Base-by-base conservation (phyloP, 371 early-diverging fungal genomes). In the Basidiobolus meristosporus region DNA sequence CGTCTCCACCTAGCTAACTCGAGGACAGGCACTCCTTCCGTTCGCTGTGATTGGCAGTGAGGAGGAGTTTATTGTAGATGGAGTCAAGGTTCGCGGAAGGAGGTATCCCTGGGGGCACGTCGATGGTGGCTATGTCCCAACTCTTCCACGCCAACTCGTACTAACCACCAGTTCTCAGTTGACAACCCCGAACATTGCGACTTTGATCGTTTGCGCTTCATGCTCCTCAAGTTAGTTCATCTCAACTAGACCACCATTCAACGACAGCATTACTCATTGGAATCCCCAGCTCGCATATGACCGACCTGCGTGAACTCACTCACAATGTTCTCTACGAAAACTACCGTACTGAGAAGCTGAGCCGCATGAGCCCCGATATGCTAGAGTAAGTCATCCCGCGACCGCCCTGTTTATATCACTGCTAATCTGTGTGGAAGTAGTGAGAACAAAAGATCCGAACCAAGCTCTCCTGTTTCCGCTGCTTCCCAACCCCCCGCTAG, bases 61-160 rank as follows among this genome's bases (percentile, higher is more conserved):
- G 38, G 90, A 93, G 45, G 90, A 86, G 40, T 77, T 90, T 35
- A 62, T 61, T 10, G 65, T 83, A 17, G 37, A 60, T 23, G 53
- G 56, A n/a, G 50, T 51, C 37, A 67, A 63, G 44, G 76, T 95
- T 21, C 77, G 98, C 35, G 98, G 92, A 40, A 75, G 99, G 39
- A 88, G 80, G 51, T 99, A 98, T 56, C 95, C 93, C n/a, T 99
- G 99, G 99, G 99, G 99, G 50, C 72, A 89, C 40, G 91, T 98
- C 23, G 93, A 97, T 60, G 61, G 62, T 62, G 51, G 30, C n/a
- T 14, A 17, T 9, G 22, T 12, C 11, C 10, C 11, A 37, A 11
- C 9, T 7, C 17, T 36, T 14, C 36, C 17, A 9, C 9, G 6
- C 7, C 14, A 36, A 7, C 31, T 42, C 6, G 11, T 21, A 38